These are phyloP conservation scores for Kodamaea anthophila DNA, from an alignment of 1,139 yeast genomes.

Conservation along the genomic window DNA sequence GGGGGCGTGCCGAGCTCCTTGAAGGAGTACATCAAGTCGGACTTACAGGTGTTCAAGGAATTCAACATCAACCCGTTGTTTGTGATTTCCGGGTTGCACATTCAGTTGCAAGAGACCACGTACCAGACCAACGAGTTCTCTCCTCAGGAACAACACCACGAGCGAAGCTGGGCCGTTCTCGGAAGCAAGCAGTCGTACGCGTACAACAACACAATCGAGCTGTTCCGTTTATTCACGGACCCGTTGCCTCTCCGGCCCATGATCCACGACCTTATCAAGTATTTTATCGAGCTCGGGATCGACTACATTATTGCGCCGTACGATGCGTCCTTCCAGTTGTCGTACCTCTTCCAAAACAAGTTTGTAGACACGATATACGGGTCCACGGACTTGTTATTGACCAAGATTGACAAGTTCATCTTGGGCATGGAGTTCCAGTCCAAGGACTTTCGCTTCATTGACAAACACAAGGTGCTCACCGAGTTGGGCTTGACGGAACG, in stretches of 20 bases:
- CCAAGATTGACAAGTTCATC: slow-evolving; percentile 63
- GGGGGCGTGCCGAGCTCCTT: slow-evolving; percentile 79
- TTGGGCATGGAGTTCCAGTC: slow-evolving; percentile 63
- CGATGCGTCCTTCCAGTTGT: slow-evolving; percentile 74
- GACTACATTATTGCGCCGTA: slow-evolving; percentile 81
- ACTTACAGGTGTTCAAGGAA: slow-evolving; percentile 55
- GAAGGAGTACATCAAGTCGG: slow-evolving; percentile 51
- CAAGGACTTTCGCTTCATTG: slow-evolving; percentile 61
- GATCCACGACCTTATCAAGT: slow-evolving; percentile 49
- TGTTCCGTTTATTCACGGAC: slow-evolving; percentile 42
- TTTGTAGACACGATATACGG: slow-evolving; percentile 76
- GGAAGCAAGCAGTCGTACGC: slow-evolving; percentile 22
- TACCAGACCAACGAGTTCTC: slow-evolving; percentile 36
- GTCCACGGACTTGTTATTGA: slow-evolving; percentile 71
- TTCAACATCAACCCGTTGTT: slow-evolving; percentile 69
- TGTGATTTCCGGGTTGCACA: slow-evolving; percentile 57
- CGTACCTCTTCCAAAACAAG: slow-evolving; percentile 54
- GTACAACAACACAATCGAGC: slow-evolving; percentile 25
- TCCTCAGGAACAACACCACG: slow-evolving; percentile 41
- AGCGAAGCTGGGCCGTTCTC: slow-evolving; percentile 42
- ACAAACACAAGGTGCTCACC: slow-evolving; percentile 49
- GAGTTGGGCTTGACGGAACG: slow-evolving; percentile 57
- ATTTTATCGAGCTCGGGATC: slow-evolving; percentile 50
- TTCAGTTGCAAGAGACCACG: slow-evolving; percentile 27
- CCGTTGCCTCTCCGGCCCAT: slow-evolving; percentile 46